These are phyloP conservation scores for Salicornia ramosissima DNA, from an alignment of 148 eudicot genomes.

Conservation along the genomic window DNA sequence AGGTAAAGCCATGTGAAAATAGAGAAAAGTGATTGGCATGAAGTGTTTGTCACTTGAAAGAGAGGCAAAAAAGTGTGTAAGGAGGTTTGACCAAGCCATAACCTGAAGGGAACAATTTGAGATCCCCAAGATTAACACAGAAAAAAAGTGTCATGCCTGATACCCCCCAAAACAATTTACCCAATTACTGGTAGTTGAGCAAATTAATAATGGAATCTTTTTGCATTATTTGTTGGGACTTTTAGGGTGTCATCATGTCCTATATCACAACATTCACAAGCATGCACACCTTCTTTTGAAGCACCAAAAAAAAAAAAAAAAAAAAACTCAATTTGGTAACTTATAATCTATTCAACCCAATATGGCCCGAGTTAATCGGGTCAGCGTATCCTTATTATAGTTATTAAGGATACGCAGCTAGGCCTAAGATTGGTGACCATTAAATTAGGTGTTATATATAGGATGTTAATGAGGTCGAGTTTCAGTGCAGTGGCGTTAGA, in stretches of 20 bases:
- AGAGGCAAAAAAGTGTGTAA: constrained; percentile 13
- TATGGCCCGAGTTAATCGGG: too few relatives aligned
- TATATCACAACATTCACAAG: constrained; percentile 5
- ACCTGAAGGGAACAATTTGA: constrained; percentile 28
- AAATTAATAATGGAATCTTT: constrained; percentile 15
- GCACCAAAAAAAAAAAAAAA: too few relatives aligned
- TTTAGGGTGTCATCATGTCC: constrained; percentile 23
- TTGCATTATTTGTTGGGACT: constrained; percentile 18
- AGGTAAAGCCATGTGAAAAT: too few relatives aligned
- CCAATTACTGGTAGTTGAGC: background rate
- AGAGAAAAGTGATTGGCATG: constrained; percentile 23
- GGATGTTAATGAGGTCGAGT: too few relatives aligned
- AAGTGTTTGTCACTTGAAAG: constrained; percentile 24
- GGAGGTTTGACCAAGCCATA: constrained; percentile 24
- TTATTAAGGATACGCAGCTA: too few relatives aligned
- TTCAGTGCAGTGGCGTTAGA: too few relatives aligned
- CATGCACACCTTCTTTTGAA: constrained; percentile 5
- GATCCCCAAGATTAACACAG: constrained; percentile 22
- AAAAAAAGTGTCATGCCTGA: background rate
- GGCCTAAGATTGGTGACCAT: too few relatives aligned
- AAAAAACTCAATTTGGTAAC: too few relatives aligned
- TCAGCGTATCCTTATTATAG: too few relatives aligned
- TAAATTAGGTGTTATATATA: too few relatives aligned
- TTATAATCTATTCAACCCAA: too few relatives aligned
- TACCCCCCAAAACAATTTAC: background rate